Evolutionary conservation across 176 grass and related monocot species (phyloP), one percentile per base, ranked within the genome.

Genomic region (Raddia distichophylla): DNA sequence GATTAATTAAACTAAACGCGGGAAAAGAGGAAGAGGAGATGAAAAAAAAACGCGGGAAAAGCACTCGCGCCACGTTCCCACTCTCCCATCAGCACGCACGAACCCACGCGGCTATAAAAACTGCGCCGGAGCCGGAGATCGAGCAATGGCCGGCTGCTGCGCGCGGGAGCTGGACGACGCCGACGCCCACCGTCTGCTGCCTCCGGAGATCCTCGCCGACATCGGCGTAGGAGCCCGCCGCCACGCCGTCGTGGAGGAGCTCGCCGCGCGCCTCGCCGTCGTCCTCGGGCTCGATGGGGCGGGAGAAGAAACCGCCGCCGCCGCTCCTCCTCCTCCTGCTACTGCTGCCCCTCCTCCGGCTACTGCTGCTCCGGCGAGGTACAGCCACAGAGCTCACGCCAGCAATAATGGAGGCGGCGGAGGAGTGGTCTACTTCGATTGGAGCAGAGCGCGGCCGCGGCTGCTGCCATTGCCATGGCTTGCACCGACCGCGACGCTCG

Each of bases 221-320:
- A 79, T 86, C 51, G 84, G 84, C 68, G 67, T 20, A 33, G 82
- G 16, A 16, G 11, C 76, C 35, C 0, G 10, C 22, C 61, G 69
- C 67, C 67, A 57, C 1, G 49, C 84, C 44, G 42, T 57, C 27
- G 10, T 86, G 17, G 61, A 80, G 69, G 84, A 77, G 12, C 69
- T 86, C 37, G 49, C 76, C 12, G 22, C 43, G 49, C 84, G 57
- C 27, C 84, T 86, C 77, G 62, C 11, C 42, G 13, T 50, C 69
- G 72, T 86, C 77, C 84, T 86, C 69, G 69, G 84, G 15, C 76
- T 86, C 40, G 50, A 61, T 6, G 32, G 18, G 64, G 4, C 15
- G 12, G 12, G 32, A 60, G 17, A 13, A 27, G 27, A 27, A 27
- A 27, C 27, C 27, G 27, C 27, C 1, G 27, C 27, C 1, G 27